phyloP scores from a whole-genome alignment of 768 basidiomycete species.

The Galerina sulciceps region DNA sequence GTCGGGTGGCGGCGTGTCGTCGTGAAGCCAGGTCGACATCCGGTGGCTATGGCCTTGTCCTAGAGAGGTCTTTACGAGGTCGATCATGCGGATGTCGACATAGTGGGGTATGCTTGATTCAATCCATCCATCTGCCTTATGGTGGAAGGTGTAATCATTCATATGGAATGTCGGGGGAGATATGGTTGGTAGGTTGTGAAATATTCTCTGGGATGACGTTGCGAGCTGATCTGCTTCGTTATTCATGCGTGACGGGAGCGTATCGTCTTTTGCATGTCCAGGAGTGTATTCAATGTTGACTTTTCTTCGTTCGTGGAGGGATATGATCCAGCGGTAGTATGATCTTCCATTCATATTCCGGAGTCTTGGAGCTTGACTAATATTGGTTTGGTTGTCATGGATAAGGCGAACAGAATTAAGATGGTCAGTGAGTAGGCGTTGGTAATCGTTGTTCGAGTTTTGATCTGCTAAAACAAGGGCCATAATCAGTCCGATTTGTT shows the following conservation, averaged over 20 bases:
- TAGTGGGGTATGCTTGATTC: no score
- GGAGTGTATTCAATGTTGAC: neutral
- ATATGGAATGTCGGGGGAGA: neutral
- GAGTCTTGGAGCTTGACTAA: neutral
- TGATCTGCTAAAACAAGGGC: neutral
- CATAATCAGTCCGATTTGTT: neutral
- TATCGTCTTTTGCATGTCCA: constrained; percentile 1
- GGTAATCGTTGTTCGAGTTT: neutral
- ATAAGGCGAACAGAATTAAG: constrained; percentile 5
- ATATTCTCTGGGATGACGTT: neutral
- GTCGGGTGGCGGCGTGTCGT: no score
- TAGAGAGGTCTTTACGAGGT: no score
- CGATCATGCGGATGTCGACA: no score
- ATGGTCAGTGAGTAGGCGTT: neutral
- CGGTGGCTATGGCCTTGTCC: no score
- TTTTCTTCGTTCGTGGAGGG: neutral
- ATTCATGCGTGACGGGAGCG: neutral
- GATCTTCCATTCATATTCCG: constrained; percentile 2
- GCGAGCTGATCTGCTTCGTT: neutral
- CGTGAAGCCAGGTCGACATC: no score
- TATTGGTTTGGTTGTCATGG: neutral
- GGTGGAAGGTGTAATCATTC: neutral
- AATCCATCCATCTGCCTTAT: neutral
- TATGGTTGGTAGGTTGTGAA: neutral
- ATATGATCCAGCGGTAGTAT: constrained; percentile 7